Evolutionary conservation across 208 protist genomes (phyloP).

Genomic region (Vickermania ingenoplastis): DNA sequence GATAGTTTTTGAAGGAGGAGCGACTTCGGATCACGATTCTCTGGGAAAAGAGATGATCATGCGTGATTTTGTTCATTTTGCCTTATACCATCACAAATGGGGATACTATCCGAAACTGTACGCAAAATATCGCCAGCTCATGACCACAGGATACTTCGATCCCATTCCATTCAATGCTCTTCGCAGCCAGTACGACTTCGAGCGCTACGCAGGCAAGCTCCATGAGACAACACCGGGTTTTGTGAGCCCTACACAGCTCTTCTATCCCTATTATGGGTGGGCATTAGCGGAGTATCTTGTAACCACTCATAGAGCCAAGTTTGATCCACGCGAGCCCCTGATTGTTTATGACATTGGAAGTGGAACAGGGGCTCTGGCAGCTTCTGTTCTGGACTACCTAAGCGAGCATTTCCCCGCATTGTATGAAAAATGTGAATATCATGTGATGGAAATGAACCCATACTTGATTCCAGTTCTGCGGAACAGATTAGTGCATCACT

Average conservation of each 20-base stretch:
- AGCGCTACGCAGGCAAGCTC: conserved; percentile 57
- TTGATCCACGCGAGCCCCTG: conserved; percentile 77
- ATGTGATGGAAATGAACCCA: conserved; percentile 75
- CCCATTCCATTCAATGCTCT: conserved; percentile 71
- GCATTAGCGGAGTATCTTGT: conserved; percentile 82
- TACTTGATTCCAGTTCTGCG: conserved; percentile 61
- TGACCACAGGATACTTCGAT: conserved; percentile 83
- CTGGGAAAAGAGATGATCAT: conserved; percentile 66
- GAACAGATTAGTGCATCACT: conserved; percentile 64
- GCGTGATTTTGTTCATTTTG: conserved; percentile 83
- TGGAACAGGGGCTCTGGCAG: conserved; percentile 69
- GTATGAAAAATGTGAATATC: conserved; percentile 75
- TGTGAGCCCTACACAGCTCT: conserved; percentile 73
- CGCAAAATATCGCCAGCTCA: conserved; percentile 76
- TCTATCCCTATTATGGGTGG: conserved; percentile 84
- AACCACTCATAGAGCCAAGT: conserved; percentile 65
- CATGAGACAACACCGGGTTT: conserved; percentile 69
- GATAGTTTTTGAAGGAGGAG: conserved; percentile 81
- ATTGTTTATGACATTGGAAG: conserved; percentile 85
- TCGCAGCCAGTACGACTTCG: conserved; percentile 78
- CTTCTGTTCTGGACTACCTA: conserved; percentile 73
- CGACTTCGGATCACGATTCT: conserved; percentile 51
- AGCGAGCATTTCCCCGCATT: conserved; percentile 72
- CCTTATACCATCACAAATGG: conserved; percentile 78
- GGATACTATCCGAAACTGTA: conserved; percentile 85